Evolutionary conservation across 371 early-diverging fungal species (phyloP), one percentile per base, ranked within the genome.

Genomic region (Funneliformis caledonium): DNA sequence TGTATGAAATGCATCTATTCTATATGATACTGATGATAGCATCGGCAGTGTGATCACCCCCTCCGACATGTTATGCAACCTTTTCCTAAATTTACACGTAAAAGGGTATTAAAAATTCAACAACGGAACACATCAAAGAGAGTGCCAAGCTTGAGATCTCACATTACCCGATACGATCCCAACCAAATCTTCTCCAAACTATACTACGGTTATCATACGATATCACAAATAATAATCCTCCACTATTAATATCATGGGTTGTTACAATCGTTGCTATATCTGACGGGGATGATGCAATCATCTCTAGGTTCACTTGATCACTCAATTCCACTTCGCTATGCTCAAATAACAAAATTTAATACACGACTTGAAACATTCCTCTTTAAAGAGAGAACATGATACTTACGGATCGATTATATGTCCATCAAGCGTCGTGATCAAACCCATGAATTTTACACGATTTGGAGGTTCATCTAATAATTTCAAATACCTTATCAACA

Each of bases 131-230:
- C n/a, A 43, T 42, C 2, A 47, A 45, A 42, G 12, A 43, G 19
- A 68, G 1, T 69, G 7, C 19, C 45, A 43, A 43, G 43, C 1
- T 37, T 42, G 16, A 68, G 43, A 31, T 43, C n/a, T 5, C 43
- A 69, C 37, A 16, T 31, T 72, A 72, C 72, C 50, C 31, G 9
- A 31, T 31, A 72, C 16, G 12, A 72, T 72, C 52, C 72, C 72
- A 72, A 26, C 4, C 43, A 2, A 31, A 72, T 50, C 33, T 47
- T 72, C 31, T 72, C 72, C 72, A 72, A 31, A 26, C 22, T 48
- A 72, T 72, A 42, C 7, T 52, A 12, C 16, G 22, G 12, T 48
- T 47, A 72, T 72, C 33, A 37, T 31, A 72, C 11, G n/a, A 31
- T 72, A 31, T 22, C 22, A 33, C 19, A 22, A 50, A 52, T 19